Percentiles rank a stretch among this genome's conserved stretches.
phyloP scores from a whole-genome alignment of 2,329 filamentous ascomycete species.

The Aureobasidium sp. region DNA sequence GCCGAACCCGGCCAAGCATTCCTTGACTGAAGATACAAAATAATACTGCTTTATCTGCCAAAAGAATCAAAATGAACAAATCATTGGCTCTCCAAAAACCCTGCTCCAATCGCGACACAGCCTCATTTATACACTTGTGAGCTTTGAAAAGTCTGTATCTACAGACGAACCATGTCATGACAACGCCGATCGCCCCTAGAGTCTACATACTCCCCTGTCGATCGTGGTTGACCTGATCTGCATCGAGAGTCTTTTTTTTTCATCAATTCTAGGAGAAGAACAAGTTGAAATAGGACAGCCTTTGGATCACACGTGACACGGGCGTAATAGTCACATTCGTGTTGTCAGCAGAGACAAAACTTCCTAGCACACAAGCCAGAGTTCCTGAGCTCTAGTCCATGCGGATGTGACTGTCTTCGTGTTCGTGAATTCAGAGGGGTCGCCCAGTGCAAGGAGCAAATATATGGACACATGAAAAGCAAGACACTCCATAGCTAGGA shows the following conservation, averaged over 20 bases:
- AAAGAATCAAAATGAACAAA: slow-evolving; percentile 6
- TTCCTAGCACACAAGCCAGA: background rate
- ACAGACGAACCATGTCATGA: background rate
- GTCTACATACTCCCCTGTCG: background rate
- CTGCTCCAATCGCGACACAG: background rate
- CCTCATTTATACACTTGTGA: background rate
- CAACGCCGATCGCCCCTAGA: background rate
- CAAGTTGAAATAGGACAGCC: background rate
- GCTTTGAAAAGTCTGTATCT: background rate
- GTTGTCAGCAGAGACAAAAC: background rate
- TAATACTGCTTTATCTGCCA: slow-evolving; percentile 10
- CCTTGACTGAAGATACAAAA: slow-evolving; percentile 15
- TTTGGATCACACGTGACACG: background rate
- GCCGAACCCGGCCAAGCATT: slow-evolving; percentile 4
- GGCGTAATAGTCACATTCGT: background rate
- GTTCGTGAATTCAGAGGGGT: background rate
- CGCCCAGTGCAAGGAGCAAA: background rate
- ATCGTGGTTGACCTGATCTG: background rate
- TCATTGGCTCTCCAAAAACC: background rate
- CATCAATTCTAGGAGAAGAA: background rate
- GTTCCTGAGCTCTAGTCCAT: background rate
- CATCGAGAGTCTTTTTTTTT: too few relatives aligned
- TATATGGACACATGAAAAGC: background rate
- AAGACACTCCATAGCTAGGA: background rate
- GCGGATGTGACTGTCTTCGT: background rate